phyloP scores from a whole-genome alignment of 2,329 filamentous ascomycete genomes.

The Coniochaeta pulveracea region DNA sequence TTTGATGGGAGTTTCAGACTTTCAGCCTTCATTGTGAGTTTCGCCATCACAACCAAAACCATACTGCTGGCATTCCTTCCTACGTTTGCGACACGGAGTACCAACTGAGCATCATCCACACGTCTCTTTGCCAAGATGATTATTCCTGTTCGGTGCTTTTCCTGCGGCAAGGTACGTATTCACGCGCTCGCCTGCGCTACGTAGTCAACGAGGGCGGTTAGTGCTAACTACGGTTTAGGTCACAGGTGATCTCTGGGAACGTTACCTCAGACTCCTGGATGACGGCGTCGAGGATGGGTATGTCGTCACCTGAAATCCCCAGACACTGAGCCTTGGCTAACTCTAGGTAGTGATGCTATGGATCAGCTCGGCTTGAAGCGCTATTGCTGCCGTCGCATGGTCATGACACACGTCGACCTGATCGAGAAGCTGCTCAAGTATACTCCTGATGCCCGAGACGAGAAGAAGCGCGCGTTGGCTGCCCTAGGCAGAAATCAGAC shows the following conservation, averaged over 20 bases:
- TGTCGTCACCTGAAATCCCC: conserved; percentile 17
- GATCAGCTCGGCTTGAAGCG: conserved; percentile 86
- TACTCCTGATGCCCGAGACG: conserved; percentile 50
- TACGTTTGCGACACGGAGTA: no score
- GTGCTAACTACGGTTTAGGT: conserved; percentile 49
- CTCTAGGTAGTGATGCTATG: conserved; percentile 72
- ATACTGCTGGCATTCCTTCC: no score
- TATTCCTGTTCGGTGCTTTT: conserved; percentile 97
- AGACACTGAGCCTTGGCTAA: conserved; percentile 13
- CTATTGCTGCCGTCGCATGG: conserved; percentile 98
- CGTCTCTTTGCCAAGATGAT: conserved; percentile 62
- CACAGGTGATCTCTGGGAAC: conserved; percentile 93
- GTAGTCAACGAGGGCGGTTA: conserved; percentile 9
- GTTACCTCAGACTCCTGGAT: conserved; percentile 81
- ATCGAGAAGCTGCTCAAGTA: conserved; percentile 96
- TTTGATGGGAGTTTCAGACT: conserved; percentile 26
- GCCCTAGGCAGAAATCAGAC: no score
- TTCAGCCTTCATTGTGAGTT: background rate
- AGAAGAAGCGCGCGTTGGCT: conserved; percentile 48
- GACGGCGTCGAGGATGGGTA: conserved; percentile 66
- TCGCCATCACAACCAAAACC: conserved; percentile 3
- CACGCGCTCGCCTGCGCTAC: no score
- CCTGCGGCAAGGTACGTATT: conserved; percentile 90
- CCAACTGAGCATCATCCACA: no score
- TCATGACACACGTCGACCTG: conserved; percentile 98